A percentile compares a stretch with the other conserved stretches of the same genome.
These are phyloP conservation scores for Cryphonectria carpinicola DNA, from an alignment of 2,329 filamentous ascomycete species.

Conservation along the genomic window DNA sequence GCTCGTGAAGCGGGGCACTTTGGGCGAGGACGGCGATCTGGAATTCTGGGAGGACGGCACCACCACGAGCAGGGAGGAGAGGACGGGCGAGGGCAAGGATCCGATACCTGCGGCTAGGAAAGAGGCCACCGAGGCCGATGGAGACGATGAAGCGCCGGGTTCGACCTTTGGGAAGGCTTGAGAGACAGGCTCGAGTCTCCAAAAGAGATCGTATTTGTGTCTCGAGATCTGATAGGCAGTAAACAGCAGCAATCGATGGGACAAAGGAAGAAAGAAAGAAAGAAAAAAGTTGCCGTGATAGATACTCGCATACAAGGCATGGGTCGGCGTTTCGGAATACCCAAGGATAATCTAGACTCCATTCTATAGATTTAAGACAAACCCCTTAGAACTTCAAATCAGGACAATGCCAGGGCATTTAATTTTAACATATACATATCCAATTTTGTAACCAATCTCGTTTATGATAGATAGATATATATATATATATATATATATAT, in stretches of 20 bases:
- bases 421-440: neutral
- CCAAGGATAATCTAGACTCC: conserved; percentile 12
- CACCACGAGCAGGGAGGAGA: conserved; percentile 38
- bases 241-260: neutral
- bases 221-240: neutral
- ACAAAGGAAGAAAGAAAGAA: neutral
- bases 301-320: neutral
- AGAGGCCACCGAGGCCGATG: conserved; percentile 11
- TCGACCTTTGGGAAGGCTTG: conserved; percentile 34
- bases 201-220: too few species aligned
- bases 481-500: neutral
- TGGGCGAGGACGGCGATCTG: conserved; percentile 80
- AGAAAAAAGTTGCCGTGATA: neutral
- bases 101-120: conserved; percentile 7
- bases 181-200: neutral
- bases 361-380: conserved; percentile 26
- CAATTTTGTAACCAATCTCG: neutral
- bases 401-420: too few species aligned
- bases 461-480: neutral
- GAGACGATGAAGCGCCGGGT: conserved; percentile 33
- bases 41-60: conserved; percentile 87
- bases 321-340: conserved; percentile 12
- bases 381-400: neutral
- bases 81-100: conserved; percentile 29
- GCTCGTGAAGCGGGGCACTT: conserved; percentile 70